These are phyloP conservation scores for Arthrinium puccinioides DNA, from an alignment of 2,329 filamentous ascomycete genomes.

Conservation along the genomic window DNA sequence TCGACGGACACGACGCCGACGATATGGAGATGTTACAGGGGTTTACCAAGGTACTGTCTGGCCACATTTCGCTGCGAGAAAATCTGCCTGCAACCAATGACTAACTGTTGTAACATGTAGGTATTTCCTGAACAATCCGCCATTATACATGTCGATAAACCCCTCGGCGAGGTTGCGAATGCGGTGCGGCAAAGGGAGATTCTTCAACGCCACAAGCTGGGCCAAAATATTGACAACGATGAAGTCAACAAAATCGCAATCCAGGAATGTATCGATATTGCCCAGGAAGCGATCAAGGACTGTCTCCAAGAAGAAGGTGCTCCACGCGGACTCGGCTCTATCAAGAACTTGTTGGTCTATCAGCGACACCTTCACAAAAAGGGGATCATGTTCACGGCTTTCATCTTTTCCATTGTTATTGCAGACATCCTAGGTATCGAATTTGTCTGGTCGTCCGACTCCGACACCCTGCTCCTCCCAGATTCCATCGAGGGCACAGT, in stretches of 20 bases:
- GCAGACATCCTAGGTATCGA: conserved; percentile 23
- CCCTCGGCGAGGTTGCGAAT: conserved; percentile 17
- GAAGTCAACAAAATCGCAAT: conserved; percentile 5
- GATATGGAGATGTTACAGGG: conserved; percentile 22
- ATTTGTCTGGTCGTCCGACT: conserved; percentile 28
- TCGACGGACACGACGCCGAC: conserved; percentile 19
- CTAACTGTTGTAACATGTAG: conserved; percentile 3
- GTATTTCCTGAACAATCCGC: conserved; percentile 15
- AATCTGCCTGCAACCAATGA: not conserved
- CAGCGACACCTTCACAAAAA: conserved; percentile 31
- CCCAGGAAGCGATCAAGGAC: conserved; percentile 2
- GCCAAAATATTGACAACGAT: not conserved
- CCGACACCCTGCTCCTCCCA: conserved; percentile 24
- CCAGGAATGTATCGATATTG: conserved; percentile 4
- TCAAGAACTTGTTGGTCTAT: conserved; percentile 7
- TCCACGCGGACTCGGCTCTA: no score
- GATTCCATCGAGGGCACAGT: conserved; percentile 20
- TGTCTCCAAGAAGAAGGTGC: not conserved
- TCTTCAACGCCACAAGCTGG: conserved; percentile 1
- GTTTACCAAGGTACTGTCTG: conserved; percentile 14
- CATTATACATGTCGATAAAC: conserved; percentile 16
- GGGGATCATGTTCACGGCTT: conserved; percentile 29
- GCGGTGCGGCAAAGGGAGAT: conserved; percentile 8
- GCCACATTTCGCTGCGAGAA: no score
- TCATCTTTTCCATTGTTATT: conserved; percentile 24